Base-by-base conservation (phyloP, 148 eudicot genomes). In the Rhododendron griersonianum region DNA sequence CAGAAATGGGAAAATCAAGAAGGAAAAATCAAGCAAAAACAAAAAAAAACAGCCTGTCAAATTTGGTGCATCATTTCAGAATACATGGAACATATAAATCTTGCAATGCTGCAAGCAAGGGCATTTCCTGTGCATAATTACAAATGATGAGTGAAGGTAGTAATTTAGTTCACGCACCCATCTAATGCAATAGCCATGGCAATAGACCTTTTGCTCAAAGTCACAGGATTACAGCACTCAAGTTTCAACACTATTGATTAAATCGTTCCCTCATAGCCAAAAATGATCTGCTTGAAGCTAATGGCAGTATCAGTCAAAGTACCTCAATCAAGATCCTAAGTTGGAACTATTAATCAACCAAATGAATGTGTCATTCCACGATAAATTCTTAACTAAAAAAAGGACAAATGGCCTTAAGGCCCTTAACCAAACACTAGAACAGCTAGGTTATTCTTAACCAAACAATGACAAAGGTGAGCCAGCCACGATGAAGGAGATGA, bases 161-260 rank as follows among this genome's bases (percentile, higher is more conserved):
- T n/a, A 81, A 86, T 71, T 71, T n/a, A 57, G 45, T 50, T 71
- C 61, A 67, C 9, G 6, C 87, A 53, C 7, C 55, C 13, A 69
- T 50, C 63, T n/a, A 53, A 55, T 71, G 81, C 78, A 86, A 71
- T 41, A 45, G 45, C 59, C 63, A 81, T 41, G 21, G 33, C 37
- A 25, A 59, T 69, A 61, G 16, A 5, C 23, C 7, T 45, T 7
- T 33, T 63, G 65, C n/a, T 78, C 37, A 35, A 47, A 30, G 33
- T 67, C 76, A 37, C 41, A 21, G 25, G 48, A 45, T 81, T 57
- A 37, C 67, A 59, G 21, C 61, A n/a, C 19, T 81, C 25, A 18
- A 55, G 57, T 2, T 25, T 61, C 25, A 67, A n/a, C 33, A 30
- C 23, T 44, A 5, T 13, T 4, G 18, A 37, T 25, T 11, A 37